Evolutionary conservation across 1,284 basidiomycete species (phyloP), one percentile per base, ranked within the genome.

Genomic region (Ceratobasidium sp.): DNA sequence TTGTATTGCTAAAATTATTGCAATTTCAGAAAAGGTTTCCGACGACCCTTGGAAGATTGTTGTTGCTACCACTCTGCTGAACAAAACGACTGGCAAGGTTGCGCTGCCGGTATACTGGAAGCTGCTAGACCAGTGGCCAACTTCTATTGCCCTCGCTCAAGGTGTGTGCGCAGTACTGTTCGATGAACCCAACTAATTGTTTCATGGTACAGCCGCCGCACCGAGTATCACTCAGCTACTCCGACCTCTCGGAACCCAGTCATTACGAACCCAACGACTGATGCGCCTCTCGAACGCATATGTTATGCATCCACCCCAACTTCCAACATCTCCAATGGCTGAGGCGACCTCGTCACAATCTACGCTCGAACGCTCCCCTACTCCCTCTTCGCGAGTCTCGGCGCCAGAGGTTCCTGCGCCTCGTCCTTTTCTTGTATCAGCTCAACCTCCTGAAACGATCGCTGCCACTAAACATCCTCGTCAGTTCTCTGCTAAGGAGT

Each of bases 61-160:
- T 15, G 84, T 91, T 15, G 89, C 88, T 0, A 87, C 88, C 20
- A 90, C 86, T 39, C 84, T 91, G 5, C 85, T 91, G 12, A 91
- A 91, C 82, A 90, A 90, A 83, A 91, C 90, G 0, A 82, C 86
- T 0, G 89, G 88, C n/a, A 87, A 84, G 80, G 81, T 86, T 33
- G 88, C 90, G 12, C 86, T 91, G 39, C 90, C 90, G 2, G 84
- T 89, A 6, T 92, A 93, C 82, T 89, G 88, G 86, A 82, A 85
- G 23, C 84, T 93, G 44, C 82, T 91, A 5, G 80, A 83, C 6
- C 85, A 82, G 40, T 93, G 91, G 90, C 87, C 89, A 1, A 90
- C 87, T 0, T 87, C 92, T 13, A 84, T 84, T 68, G 86, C 85
- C 10, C 85, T 92, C 56, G 86, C 88, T 13, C 81, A 87, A 82